Conservation (phyloP, 1,284 basidiomycete genomes). For the Sphaerobolus stellatus region DNA sequence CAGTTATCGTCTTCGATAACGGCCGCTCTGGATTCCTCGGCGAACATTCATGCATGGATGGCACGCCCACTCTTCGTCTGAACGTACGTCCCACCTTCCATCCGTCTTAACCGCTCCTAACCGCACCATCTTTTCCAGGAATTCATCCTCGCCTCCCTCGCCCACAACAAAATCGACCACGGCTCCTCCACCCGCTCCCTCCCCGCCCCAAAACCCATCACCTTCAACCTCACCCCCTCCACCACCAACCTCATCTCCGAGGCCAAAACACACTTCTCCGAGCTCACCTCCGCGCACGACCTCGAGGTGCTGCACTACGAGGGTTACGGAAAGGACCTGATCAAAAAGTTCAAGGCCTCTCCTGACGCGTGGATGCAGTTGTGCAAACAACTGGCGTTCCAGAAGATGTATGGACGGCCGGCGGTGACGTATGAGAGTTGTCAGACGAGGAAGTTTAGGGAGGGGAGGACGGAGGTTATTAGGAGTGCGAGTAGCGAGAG, state of each 20-base stretch:
- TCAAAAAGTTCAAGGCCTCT: slow-evolving; percentile 87
- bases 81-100: slow-evolving; percentile 42
- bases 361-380: slow-evolving; percentile 96
- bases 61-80: slow-evolving; percentile 91
- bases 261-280: slow-evolving; percentile 70
- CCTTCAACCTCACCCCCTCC: slow-evolving; percentile 67
- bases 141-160: slow-evolving; percentile 82
- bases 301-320: slow-evolving; percentile 86
- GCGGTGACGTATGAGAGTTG: slow-evolving; percentile 92
- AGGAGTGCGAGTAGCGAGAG: slow-evolving; percentile 82
- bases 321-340: slow-evolving; percentile 86
- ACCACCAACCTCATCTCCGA: slow-evolving; percentile 54
- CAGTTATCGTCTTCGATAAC: slow-evolving; percentile 90
- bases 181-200: slow-evolving; percentile 49
- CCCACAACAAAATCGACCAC: slow-evolving; percentile 76
- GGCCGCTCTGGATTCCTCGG: slow-evolving; percentile 90
- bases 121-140: slow-evolving; percentile 42
- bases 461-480: slow-evolving; percentile 94
- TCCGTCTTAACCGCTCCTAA: not conserved
- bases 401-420: slow-evolving; percentile 79
- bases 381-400: slow-evolving; percentile 93
- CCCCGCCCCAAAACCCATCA: slow-evolving; percentile 64
- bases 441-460: slow-evolving; percentile 92
- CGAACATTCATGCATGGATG: slow-evolving; percentile 94
- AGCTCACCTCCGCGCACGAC: slow-evolving; percentile 78